A percentile compares a stretch with the other conserved stretches of the same genome.
These are phyloP conservation scores for Emergomyces pasteurianus DNA, from an alignment of 2,329 filamentous ascomycete species.

Conservation along the genomic window DNA sequence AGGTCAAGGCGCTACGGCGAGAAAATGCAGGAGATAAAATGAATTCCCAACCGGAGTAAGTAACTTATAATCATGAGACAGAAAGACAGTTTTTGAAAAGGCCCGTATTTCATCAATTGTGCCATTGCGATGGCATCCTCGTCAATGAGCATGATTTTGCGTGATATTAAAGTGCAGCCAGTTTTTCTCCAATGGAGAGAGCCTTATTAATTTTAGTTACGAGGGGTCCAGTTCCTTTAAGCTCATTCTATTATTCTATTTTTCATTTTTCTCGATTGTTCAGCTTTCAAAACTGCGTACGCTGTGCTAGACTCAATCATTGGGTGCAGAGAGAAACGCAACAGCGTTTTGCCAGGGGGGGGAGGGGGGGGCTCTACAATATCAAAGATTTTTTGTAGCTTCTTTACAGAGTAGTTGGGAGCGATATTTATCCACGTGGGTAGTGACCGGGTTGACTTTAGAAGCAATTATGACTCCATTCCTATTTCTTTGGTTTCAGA, in stretches of 20 bases:
- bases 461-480: background rate
- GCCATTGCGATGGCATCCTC: background rate
- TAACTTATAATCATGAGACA: conserved; percentile 2
- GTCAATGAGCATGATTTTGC: background rate
- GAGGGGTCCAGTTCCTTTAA: background rate
- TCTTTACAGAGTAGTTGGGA: background rate
- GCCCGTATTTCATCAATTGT: background rate
- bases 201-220: background rate
- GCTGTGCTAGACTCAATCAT: background rate
- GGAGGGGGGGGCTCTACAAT: background rate
- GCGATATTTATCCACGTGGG: background rate
- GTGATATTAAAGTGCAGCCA: background rate
- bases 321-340: too few relatives aligned
- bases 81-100: background rate
- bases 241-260: background rate
- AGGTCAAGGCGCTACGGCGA: conserved; percentile 25
- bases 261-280: background rate
- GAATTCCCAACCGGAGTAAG: conserved; percentile 10
- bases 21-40: conserved; percentile 15
- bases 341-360: background rate
- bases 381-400: background rate
- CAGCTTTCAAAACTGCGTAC: background rate
- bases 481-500: background rate
- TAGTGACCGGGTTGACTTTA: background rate
- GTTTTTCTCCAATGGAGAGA: background rate